Conservation (phyloP, 768 basidiomycete genomes). For the Fistulinella prunicolor region DNA sequence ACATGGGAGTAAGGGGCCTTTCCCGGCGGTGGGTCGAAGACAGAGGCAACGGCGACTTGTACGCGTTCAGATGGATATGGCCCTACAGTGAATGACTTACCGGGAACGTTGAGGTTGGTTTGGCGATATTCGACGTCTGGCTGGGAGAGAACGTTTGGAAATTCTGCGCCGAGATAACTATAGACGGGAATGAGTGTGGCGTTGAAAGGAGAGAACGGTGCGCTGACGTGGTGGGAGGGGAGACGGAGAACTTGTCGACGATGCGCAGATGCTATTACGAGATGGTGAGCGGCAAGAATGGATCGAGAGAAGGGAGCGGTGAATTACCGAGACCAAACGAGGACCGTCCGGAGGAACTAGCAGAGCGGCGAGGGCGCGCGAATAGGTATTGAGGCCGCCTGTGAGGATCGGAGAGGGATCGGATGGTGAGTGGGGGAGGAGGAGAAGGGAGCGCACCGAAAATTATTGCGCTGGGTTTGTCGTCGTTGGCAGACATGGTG, state of each 20-base stretch:
- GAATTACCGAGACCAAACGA: slow-evolving; percentile 66
- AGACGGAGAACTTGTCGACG: slow-evolving; percentile 71
- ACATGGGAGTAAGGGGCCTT: slow-evolving; percentile 72
- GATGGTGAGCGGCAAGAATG: slow-evolving; percentile 7
- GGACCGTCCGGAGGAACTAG: slow-evolving; percentile 69
- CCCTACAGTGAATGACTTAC: slow-evolving; percentile 39
- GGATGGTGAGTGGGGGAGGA: slow-evolving; percentile 6
- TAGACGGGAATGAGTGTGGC: slow-evolving; percentile 4
- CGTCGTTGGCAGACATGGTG: slow-evolving; percentile 33
- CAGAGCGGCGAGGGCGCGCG: slow-evolving; percentile 64
- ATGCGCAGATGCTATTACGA: slow-evolving; percentile 57
- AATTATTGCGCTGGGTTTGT: slow-evolving; percentile 67
- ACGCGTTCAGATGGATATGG: slow-evolving; percentile 13
- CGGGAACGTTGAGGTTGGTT: slow-evolving; percentile 69
- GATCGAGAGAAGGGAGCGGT: slow-evolving; percentile 9
- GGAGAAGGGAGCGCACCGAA: slow-evolving; percentile 53
- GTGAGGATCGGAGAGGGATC: slow-evolving; percentile 1
- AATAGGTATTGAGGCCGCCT: slow-evolving; percentile 83
- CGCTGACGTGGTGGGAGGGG: slow-evolving; percentile 70
- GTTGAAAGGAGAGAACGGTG: slow-evolving; percentile 13
- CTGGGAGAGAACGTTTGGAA: slow-evolving; percentile 64
- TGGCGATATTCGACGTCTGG: slow-evolving; percentile 78
- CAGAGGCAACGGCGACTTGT: slow-evolving; percentile 61
- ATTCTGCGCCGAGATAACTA: slow-evolving; percentile 78
- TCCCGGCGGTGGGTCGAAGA: slow-evolving; percentile 71